These are phyloP conservation scores for Diaporthe sp. DNA, from an alignment of 2,329 filamentous ascomycete genomes.

Conservation along the genomic window DNA sequence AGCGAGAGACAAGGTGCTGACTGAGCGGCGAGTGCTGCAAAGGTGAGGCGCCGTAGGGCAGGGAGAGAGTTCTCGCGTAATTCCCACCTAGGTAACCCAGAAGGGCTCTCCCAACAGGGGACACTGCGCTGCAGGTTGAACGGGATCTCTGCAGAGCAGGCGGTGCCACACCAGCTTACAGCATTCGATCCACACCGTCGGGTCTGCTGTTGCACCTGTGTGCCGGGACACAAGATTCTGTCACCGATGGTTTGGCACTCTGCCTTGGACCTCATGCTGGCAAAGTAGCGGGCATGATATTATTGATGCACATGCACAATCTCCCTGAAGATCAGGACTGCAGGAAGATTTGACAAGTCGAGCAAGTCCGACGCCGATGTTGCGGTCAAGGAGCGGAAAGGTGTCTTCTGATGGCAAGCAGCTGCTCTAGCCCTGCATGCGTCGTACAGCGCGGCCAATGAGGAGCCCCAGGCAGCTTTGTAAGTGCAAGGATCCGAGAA, in stretches of 20 bases:
- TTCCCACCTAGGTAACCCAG: background rate
- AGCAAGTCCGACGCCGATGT: slow-evolving; percentile 6
- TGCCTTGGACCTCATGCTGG: slow-evolving; percentile 1
- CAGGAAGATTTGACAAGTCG: slow-evolving; percentile 19
- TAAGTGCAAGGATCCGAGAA: slow-evolving; percentile 38
- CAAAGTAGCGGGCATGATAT: slow-evolving; percentile 33
- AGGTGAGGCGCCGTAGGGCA: slow-evolving; percentile 32
- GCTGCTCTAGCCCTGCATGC: slow-evolving; percentile 20
- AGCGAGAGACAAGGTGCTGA: slow-evolving; percentile 41
- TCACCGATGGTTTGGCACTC: slow-evolving; percentile 39
- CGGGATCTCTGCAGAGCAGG: slow-evolving; percentile 30
- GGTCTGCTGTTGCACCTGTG: slow-evolving; percentile 27
- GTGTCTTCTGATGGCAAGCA: slow-evolving; percentile 30
- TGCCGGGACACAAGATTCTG: slow-evolving; percentile 9
- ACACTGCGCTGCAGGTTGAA: slow-evolving; percentile 2
- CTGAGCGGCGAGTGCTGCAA: slow-evolving; percentile 32
- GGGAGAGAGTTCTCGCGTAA: slow-evolving; percentile 20
- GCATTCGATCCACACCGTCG: slow-evolving; percentile 32
- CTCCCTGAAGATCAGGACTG: slow-evolving; percentile 13
- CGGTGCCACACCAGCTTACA: slow-evolving; percentile 39
- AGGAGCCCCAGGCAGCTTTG: slow-evolving; percentile 29
- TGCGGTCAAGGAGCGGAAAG: slow-evolving; percentile 37
- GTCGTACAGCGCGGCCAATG: slow-evolving; percentile 30
- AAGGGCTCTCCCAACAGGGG: slow-evolving; percentile 6
- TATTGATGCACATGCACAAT: slow-evolving; percentile 24